These are phyloP conservation scores for Aphanomyces euteiches DNA, from an alignment of 352 stramenopile genomes.

Conservation along the genomic window DNA sequence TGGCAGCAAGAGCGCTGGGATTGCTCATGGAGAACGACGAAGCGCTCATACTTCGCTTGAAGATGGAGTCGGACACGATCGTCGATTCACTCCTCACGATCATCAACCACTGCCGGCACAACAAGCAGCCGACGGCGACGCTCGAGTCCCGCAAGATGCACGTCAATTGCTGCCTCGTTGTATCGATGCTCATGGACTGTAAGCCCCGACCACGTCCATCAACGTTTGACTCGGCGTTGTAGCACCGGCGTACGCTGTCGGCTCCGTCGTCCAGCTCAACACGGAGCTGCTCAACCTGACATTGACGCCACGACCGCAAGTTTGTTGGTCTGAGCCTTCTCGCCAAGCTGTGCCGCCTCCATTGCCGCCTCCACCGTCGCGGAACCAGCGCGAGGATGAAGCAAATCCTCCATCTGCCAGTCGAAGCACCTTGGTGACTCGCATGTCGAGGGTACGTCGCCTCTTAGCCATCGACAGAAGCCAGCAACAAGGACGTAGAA, in stretches of 20 bases:
- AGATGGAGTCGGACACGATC: slow-evolving; percentile 59
- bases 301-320: slow-evolving; percentile 32
- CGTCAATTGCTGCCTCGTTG: slow-evolving; percentile 80
- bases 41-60: slow-evolving; percentile 40
- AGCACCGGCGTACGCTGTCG: slow-evolving; percentile 32
- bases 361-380: not conserved
- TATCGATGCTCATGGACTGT: slow-evolving; percentile 80
- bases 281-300: slow-evolving; percentile 64
- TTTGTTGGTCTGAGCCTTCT: too few species aligned
- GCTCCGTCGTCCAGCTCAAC: slow-evolving; percentile 57
- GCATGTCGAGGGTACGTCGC: slow-evolving; percentile 8
- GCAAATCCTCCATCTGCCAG: not conserved
- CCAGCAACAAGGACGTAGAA: not conserved
- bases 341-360: too few species aligned
- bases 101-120: slow-evolving; percentile 54
- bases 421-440: not conserved
- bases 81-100: slow-evolving; percentile 73
- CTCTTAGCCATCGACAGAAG: not conserved
- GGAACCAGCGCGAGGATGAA: slow-evolving; percentile 19
- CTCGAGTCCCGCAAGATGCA: slow-evolving; percentile 59
- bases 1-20: slow-evolving; percentile 61
- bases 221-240: not conserved
- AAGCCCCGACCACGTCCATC: not conserved
- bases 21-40: slow-evolving; percentile 52
- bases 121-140: slow-evolving; percentile 39